Evolutionary conservation across 208 protist species (phyloP), one percentile per base, ranked within the genome.

Genomic region (Leishmania braziliensis): DNA sequence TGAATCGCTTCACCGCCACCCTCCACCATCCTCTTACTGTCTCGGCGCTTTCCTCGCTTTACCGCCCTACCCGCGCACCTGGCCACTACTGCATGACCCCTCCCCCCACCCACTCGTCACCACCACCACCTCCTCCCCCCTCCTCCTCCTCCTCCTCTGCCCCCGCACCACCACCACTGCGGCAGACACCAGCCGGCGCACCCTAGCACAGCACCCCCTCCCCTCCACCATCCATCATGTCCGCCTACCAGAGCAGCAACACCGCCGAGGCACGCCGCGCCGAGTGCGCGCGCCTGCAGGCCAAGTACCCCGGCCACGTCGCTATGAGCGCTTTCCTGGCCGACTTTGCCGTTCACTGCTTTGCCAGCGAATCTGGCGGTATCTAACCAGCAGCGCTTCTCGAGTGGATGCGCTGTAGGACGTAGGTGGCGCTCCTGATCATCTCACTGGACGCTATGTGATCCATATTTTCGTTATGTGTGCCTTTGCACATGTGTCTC

Each of bases 241-340:
- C 74, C 43, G 51, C 78, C 60, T 53, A 63, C 77, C 66, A 78
- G 26, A 56, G 63, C 53, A 56, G 69, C 39, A 33, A 74, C 51
- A 6, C 73, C 29, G 63, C 5, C 46, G 79, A 48, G 65, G 72
- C 54, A 6, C 77, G 77, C 58, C 62, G 43, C 14, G 65, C 69
- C 26, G 71, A 85, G 63, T 80, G 75, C 81, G 39, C 51, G 78
- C 60, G 82, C 39, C 82, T 80, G 73, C 65, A 36, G 78, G 66
- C 56, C 82, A 81, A 62, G 66, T 65, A 77, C 74, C 75, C 77
- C 50, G 81, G 75, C 78, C 75, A 65, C 50, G 79, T 83, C n/a
- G 79, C 71, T 39, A 33, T 84, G 10, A 58, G 69, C 46, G 69
- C 6, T 26, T 1, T 74, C 3, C 16, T 43, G 0, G 39, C 23